Base-by-base conservation (phyloP, 257 asterid species). In the Euphrasia confusa region DNA sequence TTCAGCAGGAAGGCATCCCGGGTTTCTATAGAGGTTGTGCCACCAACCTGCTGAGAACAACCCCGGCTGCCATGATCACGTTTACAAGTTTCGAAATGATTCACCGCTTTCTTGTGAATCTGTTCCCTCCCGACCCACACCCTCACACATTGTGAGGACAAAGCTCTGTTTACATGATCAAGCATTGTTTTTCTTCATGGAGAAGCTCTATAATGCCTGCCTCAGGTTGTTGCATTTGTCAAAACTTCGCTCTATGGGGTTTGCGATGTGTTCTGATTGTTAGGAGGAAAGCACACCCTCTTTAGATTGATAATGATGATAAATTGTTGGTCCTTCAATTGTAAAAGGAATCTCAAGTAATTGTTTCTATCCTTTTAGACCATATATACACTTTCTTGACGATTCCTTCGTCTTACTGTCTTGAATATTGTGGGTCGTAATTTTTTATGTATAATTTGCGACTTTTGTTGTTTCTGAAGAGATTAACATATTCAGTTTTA, bases 71-170 rank as follows among this genome's bases (percentile, higher is more conserved):
- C 63, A 92, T 84, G 15, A 92, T 92, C 72, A 92, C 99, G 11
- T 92, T 92, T 69, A 92, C 99, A 63, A 92, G 99, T 76, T 92
- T 89, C 63, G 99, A 89, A 80, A 92, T 89, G 97, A 89, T 92
- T 75, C 99, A 92, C 70, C 91, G 96, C 7, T 86, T 83, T 72
- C 97, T 89, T 67, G 79, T 85, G 53, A 80, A 75, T 45, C 5
- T 73, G 44, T 84, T 73, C 60, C 95, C 95, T 48, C 77, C 97
- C 2, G 96, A 84, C 74, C 80, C 95, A 28, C 90, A 85, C 61
- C 71, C 82, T 61, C 84, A 83, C 13, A 65, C 94, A 18, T 67
- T 83, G 49, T 81, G 81, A 84, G 44, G 69, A 30, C 42, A 8
- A 8, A 8, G 7, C 40, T 35, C 1, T 35, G 40, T 35, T 35